Evolutionary conservation across 805 yeast species (phyloP), one percentile per base, ranked within the genome.

Genomic region (Candida nemodendra): DNA sequence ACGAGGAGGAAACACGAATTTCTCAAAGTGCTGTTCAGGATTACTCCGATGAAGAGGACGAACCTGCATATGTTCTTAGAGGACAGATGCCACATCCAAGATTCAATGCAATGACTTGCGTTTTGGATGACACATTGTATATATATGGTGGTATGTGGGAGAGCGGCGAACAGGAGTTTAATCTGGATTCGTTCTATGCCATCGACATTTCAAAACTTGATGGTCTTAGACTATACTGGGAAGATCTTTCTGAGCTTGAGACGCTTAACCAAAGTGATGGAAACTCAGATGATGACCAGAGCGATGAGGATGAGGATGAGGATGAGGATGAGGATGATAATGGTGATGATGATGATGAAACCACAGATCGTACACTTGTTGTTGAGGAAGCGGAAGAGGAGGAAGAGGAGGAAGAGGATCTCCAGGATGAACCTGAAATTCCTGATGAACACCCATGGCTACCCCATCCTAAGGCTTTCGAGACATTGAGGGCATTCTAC

Each of bases 401-500:
- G n/a, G 86, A 78, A 29, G 89, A 78, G 28, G 83, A 74, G 29
- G 84, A 73, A 28, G 86, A 71, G 11, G 76, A 59, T 2, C 81
- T 70, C 31, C 82, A 70, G 21, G 79, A 71, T 3, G 83, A 76
- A 44, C 80, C 78, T 31, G 86, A 79, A 46, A 76, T 82, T 50
- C 95, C 95, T 13, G 99, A 91, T 62, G 84, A 83, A 30, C 78
- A 95, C 59, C 96, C 99, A 13, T 91, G 96, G 95, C 72, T 91
- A 38, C 97, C 98, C 32, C 97, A 90, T 59, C 99, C 99, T 24
- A 89, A 90, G 56, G 82, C 96, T 5, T 93, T 91, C 54, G 98
- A 91, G 65, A 66, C 78, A 2, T 68, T 91, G 43, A 79, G 96
- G 50, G 81, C 78, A 2, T 91, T 91, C 65, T 91, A 93, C 60